Percentiles rank a stretch among this genome's conserved stretches.
These are phyloP conservation scores for Agaricus subrufescens DNA, from an alignment of 768 basidiomycete species.

Conservation along the genomic window DNA sequence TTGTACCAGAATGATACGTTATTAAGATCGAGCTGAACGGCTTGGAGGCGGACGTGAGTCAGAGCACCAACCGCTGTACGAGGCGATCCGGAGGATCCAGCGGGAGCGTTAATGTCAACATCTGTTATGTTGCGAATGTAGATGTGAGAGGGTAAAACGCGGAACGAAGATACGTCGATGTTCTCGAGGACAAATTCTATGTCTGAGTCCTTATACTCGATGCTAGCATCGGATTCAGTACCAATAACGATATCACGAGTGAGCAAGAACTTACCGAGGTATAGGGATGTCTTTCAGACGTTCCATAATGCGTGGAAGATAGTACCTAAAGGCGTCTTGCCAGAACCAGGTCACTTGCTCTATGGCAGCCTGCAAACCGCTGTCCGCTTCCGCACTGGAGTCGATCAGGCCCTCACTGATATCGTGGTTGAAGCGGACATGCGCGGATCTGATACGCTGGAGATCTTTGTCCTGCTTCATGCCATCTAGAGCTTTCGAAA, in stretches of 20 bases:
- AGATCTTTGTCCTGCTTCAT: slow-evolving; percentile 48
- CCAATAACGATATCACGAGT: neutral
- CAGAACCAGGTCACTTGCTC: slow-evolving; percentile 73
- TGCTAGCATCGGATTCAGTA: slow-evolving; percentile 33
- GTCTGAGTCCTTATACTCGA: slow-evolving; percentile 64
- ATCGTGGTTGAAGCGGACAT: slow-evolving; percentile 41
- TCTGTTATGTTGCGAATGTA: slow-evolving; percentile 70
- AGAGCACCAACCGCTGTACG: slow-evolving; percentile 55
- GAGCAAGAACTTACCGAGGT: slow-evolving; percentile 43
- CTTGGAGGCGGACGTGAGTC: slow-evolving; percentile 62
- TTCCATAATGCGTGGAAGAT: slow-evolving; percentile 53
- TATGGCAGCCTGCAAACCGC: slow-evolving; percentile 45
- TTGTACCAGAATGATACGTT: slow-evolving; percentile 75
- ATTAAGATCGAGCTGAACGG: slow-evolving; percentile 54
- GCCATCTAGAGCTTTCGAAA: slow-evolving; percentile 38
- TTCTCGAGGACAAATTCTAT: slow-evolving; percentile 75
- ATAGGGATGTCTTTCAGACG: slow-evolving; percentile 62
- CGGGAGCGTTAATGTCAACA: slow-evolving; percentile 39
- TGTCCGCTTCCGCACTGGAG: slow-evolving; percentile 30
- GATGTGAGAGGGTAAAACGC: slow-evolving; percentile 63
- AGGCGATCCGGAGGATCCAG: slow-evolving; percentile 29
- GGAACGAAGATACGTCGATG: slow-evolving; percentile 62
- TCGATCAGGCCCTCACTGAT: slow-evolving; percentile 38
- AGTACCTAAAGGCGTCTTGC: slow-evolving; percentile 80
- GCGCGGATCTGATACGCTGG: slow-evolving; percentile 39